Base-by-base conservation (phyloP, 2,329 filamentous ascomycete genomes). In the Dendryphion nanum region DNA sequence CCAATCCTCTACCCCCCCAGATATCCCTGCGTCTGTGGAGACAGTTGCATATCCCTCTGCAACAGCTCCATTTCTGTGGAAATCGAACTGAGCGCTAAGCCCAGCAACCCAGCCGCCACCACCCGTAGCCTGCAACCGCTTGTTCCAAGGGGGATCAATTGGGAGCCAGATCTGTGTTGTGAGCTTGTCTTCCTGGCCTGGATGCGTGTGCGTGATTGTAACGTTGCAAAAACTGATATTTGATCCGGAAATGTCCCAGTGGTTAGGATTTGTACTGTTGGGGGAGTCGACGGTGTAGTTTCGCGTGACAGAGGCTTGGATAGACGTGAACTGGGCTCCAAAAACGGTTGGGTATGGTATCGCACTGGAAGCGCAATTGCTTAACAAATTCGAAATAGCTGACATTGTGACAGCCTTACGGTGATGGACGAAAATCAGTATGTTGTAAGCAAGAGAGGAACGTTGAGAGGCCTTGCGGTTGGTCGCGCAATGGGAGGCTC, bases 191-290 rank as follows among this genome's bases (percentile, higher is more conserved):
- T 50, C 35, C 7, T 19, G 31, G 10, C 16, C 15, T 19, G 31
- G 6, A 15, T 33, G 31, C 7, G 31, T 20, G 31, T 33, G 16
- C 10, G 7, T 7, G 31, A 33, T 30, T 4, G 42, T 53, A 5
- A 55, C 31, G 17, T 55, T 50, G 37, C 52, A 42, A 30, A 49
- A 54, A 16, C 35, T 31, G 6, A 54, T n/a, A 19, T 30, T 34
- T 26, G 35, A 14, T 13, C 18, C 15, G 17, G 23, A 24, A 15
- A 46, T 26, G 16, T 32, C 18, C 12, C 32, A 31, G 20, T 41
- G 36, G 18, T 48, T 48, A 4, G 29, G 35, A 24, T 45, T 43
- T 10, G 35, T 35, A 13, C 14, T 18, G 4, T 17, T 35, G 7
- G 35, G 30, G 12, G 34, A 30, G 35, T 36, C 33, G 3, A 37